These are phyloP conservation scores for Cercophora samala DNA, from an alignment of 495 filamentous ascomycete species.

Conservation along the genomic window DNA sequence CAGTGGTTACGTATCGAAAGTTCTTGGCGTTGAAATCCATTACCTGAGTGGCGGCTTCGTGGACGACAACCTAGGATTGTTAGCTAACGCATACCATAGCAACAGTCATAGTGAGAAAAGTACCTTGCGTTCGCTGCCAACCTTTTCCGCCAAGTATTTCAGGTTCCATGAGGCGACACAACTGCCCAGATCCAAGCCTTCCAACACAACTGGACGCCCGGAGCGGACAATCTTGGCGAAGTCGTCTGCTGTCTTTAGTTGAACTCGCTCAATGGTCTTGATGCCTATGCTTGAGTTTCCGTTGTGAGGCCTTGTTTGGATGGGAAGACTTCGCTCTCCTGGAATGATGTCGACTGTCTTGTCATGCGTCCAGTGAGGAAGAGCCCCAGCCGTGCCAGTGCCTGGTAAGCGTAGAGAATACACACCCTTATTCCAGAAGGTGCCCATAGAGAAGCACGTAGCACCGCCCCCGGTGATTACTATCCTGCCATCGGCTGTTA, in stretches of 20 bases:
- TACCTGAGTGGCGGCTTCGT: conserved; percentile 57
- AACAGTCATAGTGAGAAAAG: conserved; percentile 18
- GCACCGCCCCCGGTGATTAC: conserved; percentile 75
- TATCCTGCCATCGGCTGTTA: conserved; percentile 39
- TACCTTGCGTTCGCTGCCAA: conserved; percentile 65
- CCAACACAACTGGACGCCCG: conserved; percentile 63
- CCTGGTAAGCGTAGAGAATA: conserved; percentile 20
- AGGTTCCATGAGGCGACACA: conserved; percentile 67
- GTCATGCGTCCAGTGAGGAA: conserved; percentile 22
- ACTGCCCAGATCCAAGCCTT: conserved; percentile 60
- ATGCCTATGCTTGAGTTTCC: conserved; percentile 1
- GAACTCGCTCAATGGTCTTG: conserved; percentile 47
- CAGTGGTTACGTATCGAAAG: conserved; percentile 68
- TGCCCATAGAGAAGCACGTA: conserved; percentile 78
- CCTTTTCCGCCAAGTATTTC: conserved; percentile 61
- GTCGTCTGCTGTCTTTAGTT: conserved; percentile 41
- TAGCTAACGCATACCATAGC: conserved; percentile 15
- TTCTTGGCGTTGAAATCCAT: conserved; percentile 86
- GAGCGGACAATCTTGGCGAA: conserved; percentile 58
- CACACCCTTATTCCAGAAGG: conserved; percentile 35
- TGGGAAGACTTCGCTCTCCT: conserved; percentile 9
- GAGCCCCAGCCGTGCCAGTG: not conserved
- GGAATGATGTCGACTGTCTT: conserved; percentile 31
- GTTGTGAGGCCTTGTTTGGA: not conserved
- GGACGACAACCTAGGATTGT: conserved; percentile 59